These are phyloP conservation scores for Debaryomyces psychrophilus DNA, from an alignment of 1,139 yeast species.

Conservation along the genomic window DNA sequence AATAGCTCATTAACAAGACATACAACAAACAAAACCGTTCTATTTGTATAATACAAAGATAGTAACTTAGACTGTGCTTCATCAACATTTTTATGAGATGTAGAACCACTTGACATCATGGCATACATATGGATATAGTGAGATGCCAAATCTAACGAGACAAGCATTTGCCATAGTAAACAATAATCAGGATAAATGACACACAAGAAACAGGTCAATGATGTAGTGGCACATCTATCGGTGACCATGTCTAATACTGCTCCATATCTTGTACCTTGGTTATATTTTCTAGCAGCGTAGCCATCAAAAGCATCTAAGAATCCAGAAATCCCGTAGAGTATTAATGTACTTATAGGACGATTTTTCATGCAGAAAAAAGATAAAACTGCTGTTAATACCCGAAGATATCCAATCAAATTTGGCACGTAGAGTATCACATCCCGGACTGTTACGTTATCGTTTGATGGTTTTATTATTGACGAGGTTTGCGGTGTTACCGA, in stretches of 20 bases:
- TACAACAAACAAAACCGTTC: conserved; percentile 78
- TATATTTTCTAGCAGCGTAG: conserved; percentile 84
- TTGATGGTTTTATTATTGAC: conserved; percentile 7
- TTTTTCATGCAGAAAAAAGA: conserved; percentile 81
- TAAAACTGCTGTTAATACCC: conserved; percentile 78
- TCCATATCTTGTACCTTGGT: conserved; percentile 91
- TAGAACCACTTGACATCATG: conserved; percentile 75
- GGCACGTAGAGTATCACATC: conserved; percentile 82
- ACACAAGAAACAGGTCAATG: conserved; percentile 82
- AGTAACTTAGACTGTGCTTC: conserved; percentile 71
- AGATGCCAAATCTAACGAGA: conserved; percentile 87
- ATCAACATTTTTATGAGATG: conserved; percentile 84
- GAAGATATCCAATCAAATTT: conserved; percentile 83
- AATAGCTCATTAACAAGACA: conserved; percentile 94
- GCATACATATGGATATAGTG: conserved; percentile 99
- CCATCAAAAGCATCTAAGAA: conserved; percentile 96
- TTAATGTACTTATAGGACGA: conserved; percentile 78
- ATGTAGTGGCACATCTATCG: conserved; percentile 94
- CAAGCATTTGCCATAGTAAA: conserved; percentile 79
- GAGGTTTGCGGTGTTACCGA: conserved; percentile 9
- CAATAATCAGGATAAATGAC: conserved; percentile 71
- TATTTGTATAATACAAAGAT: conserved; percentile 83
- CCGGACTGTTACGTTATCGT: conserved; percentile 31
- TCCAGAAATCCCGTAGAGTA: conserved; percentile 84
- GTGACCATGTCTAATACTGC: conserved; percentile 99